Evolutionary conservation across 2,329 filamentous ascomycete species (phyloP), one percentile per base, ranked within the genome.

Genomic region (Apiospora marii): DNA sequence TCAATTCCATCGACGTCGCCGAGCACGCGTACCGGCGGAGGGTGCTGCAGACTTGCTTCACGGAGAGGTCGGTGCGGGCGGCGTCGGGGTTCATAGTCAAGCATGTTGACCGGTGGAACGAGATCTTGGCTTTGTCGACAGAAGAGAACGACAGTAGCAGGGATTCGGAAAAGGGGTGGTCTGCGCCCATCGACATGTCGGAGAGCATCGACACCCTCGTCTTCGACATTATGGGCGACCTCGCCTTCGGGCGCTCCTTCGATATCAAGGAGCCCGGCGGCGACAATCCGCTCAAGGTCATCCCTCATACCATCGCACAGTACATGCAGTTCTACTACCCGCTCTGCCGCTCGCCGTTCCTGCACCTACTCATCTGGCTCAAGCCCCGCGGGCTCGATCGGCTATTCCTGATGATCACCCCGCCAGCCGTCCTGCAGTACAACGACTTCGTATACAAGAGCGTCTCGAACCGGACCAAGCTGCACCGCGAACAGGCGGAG

Each of bases 211-310:
- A 58, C 14, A 8, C 12, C 2, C 51, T 58, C 14, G 13, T 27
- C 14, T 58, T 58, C 4, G 51, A 58, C 13, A 30, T 58, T 14
- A 58, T 78, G 74, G 75, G 73, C 3, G 76, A 77, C n/a, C 73
- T 79, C 1, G 61, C 72, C 49, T 79, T 79, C 67, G 77, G 77
- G 2, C 72, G 67, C 30, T 78, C 77, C 1, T 78, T 79, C 69
- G 70, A 78, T 58, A 73, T 76, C 37, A 78, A 79, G 51, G 77
- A 79, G 51, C 77, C 78, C n/a, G n/a, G 49, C 3, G 76, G 72
- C 10, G 68, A 75, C 0, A 79, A 77, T 43, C 71, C 70, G 0
- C 44, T 79, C 4, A 77, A 74, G 34, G 14, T 4, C 6, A 44
- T 75, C 4, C 76, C 75, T 2, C 72, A 76, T 10, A 72, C 37